These are phyloP conservation scores for Zymoseptoria passerinii DNA, from an alignment of 2,329 filamentous ascomycete species.

Conservation along the genomic window DNA sequence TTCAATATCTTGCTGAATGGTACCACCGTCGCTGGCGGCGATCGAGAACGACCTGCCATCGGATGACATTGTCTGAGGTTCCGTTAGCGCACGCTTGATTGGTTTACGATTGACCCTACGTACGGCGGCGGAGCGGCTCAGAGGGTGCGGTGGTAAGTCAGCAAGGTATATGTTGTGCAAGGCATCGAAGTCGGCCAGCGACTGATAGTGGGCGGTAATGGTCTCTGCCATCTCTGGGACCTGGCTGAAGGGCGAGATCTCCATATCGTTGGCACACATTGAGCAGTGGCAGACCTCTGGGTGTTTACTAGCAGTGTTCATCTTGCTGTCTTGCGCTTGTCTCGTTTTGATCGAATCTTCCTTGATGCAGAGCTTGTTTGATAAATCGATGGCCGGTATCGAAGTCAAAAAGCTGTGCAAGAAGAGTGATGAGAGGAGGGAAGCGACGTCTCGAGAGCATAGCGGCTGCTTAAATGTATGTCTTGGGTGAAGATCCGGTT, in stretches of 20 bases:
- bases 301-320: not conserved
- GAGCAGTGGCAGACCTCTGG: not conserved
- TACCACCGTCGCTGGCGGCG: not conserved
- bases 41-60: not conserved
- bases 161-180: not conserved
- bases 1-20: not conserved
- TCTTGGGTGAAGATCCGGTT: not conserved
- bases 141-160: not conserved
- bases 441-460: not conserved
- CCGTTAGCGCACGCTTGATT: not conserved
- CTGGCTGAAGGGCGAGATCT: not conserved
- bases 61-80: not conserved
- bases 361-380: not conserved
- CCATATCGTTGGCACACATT: not conserved
- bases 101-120: not conserved
- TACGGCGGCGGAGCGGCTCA: not conserved
- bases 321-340: not conserved
- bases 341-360: not conserved
- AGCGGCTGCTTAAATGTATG: not conserved
- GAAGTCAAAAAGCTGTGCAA: not conserved
- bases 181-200: not conserved
- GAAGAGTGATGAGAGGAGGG: not conserved
- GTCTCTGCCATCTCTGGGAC: not conserved
- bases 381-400: not conserved
- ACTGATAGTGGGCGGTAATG: not conserved